Conservation (phyloP, 768 basidiomycete genomes). For the Boletus edulis region DNA sequence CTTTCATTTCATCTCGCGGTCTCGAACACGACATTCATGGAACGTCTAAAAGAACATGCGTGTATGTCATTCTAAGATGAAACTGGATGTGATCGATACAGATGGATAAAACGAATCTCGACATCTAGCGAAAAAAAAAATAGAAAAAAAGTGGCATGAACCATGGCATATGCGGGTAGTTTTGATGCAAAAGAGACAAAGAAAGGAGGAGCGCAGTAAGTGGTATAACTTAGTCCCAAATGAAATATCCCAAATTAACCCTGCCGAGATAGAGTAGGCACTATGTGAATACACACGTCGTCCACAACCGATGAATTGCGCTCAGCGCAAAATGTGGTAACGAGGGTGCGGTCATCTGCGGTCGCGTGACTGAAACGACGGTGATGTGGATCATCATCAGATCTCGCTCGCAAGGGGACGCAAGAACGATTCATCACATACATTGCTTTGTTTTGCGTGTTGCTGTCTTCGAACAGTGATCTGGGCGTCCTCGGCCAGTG, state of each 20-base stretch:
- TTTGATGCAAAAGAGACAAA: constrained; percentile 11
- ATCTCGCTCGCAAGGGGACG: background rate
- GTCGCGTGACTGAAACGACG: constrained; percentile 25
- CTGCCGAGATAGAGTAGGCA: constrained; percentile 23
- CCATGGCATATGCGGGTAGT: constrained; percentile 17
- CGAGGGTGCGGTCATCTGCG: constrained; percentile 24
- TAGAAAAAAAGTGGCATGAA: background rate
- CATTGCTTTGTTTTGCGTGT: constrained; percentile 19
- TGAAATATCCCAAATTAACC: constrained; percentile 19
- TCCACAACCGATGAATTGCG: constrained; percentile 18
- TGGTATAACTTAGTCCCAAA: constrained; percentile 30
- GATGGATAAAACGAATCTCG: constrained; percentile 3
- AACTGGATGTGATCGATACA: constrained; percentile 15
- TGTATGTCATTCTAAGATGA: constrained; percentile 6
- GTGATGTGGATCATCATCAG: constrained; percentile 15
- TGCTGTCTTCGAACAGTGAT: constrained; percentile 34
- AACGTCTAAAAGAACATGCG: background rate
- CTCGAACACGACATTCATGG: constrained; percentile 5
- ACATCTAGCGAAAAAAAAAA: constrained; percentile 7
- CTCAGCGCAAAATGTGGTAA: constrained; percentile 20
- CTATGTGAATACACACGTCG: constrained; percentile 3
- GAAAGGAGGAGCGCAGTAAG: constrained; percentile 7
- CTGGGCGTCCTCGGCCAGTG: constrained; percentile 28
- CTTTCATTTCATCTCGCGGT: constrained; percentile 12
- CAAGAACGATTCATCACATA: background rate